Percentiles rank a stretch among this genome's conserved stretches.
Conservation (phyloP, 169 alveolate genomes). For the Pseudocohnilembus persalinus region DNA sequence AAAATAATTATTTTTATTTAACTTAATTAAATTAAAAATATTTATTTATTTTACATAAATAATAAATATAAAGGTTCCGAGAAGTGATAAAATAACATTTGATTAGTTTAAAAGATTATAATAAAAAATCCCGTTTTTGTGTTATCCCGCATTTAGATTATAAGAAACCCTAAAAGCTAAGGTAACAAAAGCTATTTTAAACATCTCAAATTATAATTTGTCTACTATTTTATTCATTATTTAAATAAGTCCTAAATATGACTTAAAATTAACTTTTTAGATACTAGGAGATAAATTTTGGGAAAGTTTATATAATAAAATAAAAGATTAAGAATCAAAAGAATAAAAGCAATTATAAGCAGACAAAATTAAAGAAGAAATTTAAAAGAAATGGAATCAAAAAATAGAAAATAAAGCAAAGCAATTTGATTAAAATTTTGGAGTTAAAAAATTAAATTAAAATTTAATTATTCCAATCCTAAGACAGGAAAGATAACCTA, state of each 20-base stretch:
- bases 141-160: conserved; percentile 39
- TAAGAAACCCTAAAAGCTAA: neutral
- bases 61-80: too few relatives aligned
- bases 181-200: neutral
- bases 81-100: conserved; percentile 34
- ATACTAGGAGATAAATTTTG: neutral
- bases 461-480: neutral
- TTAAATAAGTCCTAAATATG: too few relatives aligned
- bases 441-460: too few relatives aligned
- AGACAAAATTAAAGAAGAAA: neutral
- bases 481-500: neutral
- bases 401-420: neutral
- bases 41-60: too few relatives aligned
- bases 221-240: neutral
- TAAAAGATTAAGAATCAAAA: neutral
- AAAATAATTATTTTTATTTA: too few relatives aligned
- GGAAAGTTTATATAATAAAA: neutral
- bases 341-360: neutral
- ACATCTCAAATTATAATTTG: too few relatives aligned
- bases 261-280: too few relatives aligned
- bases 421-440: neutral
- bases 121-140: conserved; percentile 29
- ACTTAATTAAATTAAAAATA: too few relatives aligned
- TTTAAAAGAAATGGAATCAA: neutral
- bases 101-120: conserved; percentile 39